Evolutionary conservation across 495 filamentous ascomycete species (phyloP).

Genomic region (Sphaerosporella brunnea): DNA sequence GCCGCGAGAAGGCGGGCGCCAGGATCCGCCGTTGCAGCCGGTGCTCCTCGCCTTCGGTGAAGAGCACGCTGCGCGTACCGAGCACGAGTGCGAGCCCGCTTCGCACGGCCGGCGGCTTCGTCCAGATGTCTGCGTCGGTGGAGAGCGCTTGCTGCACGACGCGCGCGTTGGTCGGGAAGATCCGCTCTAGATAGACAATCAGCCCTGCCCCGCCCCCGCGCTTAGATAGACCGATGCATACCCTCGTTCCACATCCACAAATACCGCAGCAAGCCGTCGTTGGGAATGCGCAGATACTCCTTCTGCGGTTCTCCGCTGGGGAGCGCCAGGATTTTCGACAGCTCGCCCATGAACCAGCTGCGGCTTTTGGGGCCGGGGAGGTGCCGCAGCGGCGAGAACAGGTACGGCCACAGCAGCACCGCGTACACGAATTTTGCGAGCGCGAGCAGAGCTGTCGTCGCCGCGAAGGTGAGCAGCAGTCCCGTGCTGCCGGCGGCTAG

Average conservation of each 20-base stretch:
- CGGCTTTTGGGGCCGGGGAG: slow-evolving; percentile 38
- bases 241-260: slow-evolving; percentile 42
- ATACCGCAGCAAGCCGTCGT: slow-evolving; percentile 74
- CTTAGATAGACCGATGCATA: too few relatives aligned
- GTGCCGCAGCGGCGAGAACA: slow-evolving; percentile 51
- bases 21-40: slow-evolving; percentile 63
- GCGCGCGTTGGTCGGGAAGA: slow-evolving; percentile 49
- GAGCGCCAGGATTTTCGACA: slow-evolving; percentile 1
- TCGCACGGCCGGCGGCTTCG: slow-evolving; percentile 47
- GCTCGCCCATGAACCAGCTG: slow-evolving; percentile 15
- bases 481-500: too few relatives aligned
- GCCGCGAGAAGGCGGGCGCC: slow-evolving; percentile 67
- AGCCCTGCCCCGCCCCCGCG: too few relatives aligned
- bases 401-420: slow-evolving; percentile 48
- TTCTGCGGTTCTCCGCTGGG: slow-evolving; percentile 12
- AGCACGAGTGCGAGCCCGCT: slow-evolving; percentile 43
- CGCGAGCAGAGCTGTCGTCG: too few relatives aligned
- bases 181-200: slow-evolving; percentile 52
- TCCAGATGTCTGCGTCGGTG: slow-evolving; percentile 60
- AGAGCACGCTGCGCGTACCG: slow-evolving; percentile 47
- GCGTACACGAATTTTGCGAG: slow-evolving; percentile 30
- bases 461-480: too few relatives aligned
- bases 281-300: slow-evolving; percentile 49
- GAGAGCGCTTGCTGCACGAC: slow-evolving; percentile 43
- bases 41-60: slow-evolving; percentile 77